Evolutionary conservation across 371 early-diverging fungal species (phyloP).

Genomic region (Nematocida sp.): DNA sequence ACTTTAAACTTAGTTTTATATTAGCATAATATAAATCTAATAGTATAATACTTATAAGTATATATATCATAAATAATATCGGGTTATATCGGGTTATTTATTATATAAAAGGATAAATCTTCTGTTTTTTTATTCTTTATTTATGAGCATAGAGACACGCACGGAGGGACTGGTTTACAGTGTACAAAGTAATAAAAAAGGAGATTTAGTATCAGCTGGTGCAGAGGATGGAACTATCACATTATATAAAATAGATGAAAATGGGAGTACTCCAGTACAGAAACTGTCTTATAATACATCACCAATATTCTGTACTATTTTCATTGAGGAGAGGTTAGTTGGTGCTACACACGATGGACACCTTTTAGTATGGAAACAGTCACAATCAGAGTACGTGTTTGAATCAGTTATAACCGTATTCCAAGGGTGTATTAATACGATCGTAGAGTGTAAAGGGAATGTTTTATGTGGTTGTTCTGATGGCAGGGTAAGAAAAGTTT

Average conservation of each 20-base stretch:
- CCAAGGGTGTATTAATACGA: slow-evolving; percentile 64
- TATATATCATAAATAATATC: too few species aligned
- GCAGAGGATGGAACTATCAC: slow-evolving; percentile 34
- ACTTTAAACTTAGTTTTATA: too few species aligned
- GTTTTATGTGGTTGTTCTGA: slow-evolving; percentile 69
- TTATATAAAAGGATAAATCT: not conserved
- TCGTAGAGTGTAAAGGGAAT: slow-evolving; percentile 24
- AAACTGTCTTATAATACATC: slow-evolving; percentile 15
- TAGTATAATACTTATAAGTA: too few species aligned
- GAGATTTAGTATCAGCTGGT: slow-evolving; percentile 10
- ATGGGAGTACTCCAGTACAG: slow-evolving; percentile 1
- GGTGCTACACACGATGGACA: slow-evolving; percentile 61
- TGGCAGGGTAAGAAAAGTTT: slow-evolving; percentile 63
- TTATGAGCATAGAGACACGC: slow-evolving; percentile 50
- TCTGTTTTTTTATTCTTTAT: slow-evolving; percentile 34
- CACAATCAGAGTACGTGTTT: slow-evolving; percentile 28
- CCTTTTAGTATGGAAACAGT: slow-evolving; percentile 65
- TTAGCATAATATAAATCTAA: too few species aligned
- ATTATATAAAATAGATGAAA: slow-evolving; percentile 21
- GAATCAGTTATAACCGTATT: slow-evolving; percentile 61
- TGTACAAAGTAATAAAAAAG: not conserved
- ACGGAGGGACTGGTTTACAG: slow-evolving; percentile 27
- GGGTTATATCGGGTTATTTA: too few species aligned
- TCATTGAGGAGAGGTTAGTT: slow-evolving; percentile 61
- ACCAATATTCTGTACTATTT: slow-evolving; percentile 45